Evolutionary conservation across 1,284 basidiomycete genomes (phyloP), one percentile per base, ranked within the genome.

Genomic region (Ustilago nuda): DNA sequence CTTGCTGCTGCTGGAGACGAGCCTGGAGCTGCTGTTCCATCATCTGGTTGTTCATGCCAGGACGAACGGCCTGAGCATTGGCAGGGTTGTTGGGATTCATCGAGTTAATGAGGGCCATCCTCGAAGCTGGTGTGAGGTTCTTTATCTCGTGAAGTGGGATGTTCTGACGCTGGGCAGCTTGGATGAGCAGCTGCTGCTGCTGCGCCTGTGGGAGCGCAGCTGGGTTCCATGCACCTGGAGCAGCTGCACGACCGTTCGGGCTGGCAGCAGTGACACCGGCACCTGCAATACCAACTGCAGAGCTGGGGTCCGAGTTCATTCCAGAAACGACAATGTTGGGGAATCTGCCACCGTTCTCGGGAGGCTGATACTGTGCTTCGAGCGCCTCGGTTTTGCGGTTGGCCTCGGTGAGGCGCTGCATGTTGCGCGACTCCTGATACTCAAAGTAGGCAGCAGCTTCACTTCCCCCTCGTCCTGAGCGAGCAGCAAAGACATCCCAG

Each of bases 401-500:
- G 32, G 76, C 68, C 13, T 81, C 78, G 15, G 52, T 52, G 12
- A 79, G 54, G 6, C 74, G 65, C 57, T 83, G 83, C 37, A 68
- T 68, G 43, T 80, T 73, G 53, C 80, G 80, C 13, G 74, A 62
- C 50, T 83, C 83, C 37, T 82, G 72, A 30, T 80, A 80, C 17
- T 84, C 79, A 39, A 72, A 73, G 58, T 82, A 85, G 4, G 78
- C 71, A 15, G 72, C 68, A 0, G 83, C 82, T 37, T 83, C 79
- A 17, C 59, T 68, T 52, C 72, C 76, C 12, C 80, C 80, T 9
- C 79, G 73, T 8, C 83, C 82, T 0, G 75, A 72, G 4, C 83
- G 73, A 23, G 83, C 77, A 1, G 80, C 78, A 62, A 85, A 85
- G 19, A 84, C 78, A 51, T 85, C 84, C 84, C 84, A 85, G 51